Evolutionary conservation across 2,329 filamentous ascomycete species (phyloP), one percentile per base, ranked within the genome.

Genomic region (Paracamarosporium sp.): DNA sequence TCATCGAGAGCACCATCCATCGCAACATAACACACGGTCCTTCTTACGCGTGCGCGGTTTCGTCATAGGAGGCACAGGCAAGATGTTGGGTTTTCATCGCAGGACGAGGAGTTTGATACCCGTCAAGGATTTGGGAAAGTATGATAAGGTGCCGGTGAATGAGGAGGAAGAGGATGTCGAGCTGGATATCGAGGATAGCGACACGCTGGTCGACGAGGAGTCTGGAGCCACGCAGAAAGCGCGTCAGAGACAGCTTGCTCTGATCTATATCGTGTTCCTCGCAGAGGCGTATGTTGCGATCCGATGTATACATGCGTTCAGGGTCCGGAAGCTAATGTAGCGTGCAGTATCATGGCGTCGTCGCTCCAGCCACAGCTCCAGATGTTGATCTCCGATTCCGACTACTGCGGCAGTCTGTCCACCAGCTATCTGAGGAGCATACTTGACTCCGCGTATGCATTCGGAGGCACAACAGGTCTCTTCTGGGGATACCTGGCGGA

Each of bases 381-480:
- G 58, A 78, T 81, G 69, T 74, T 82, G 17, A 68, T 81, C 25
- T 75, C 77, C 3, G 77, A 78, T n/a, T 71, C 78, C 24, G 73
- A 79, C 28, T 78, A 73, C 54, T 82, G 80, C 62, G 76, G 78
- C 41, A 77, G 73, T 51, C 74, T 80, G 36, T 78, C 80, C 25
- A 76, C 78, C 2, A 79, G 79, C 2, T 82, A 82, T 53, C 71
- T 81, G 45, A 76, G 77, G 51, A 80, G 79, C 52, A 76, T 81
- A n/a, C 73, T 82, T 43, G 79, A 81, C 54, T 81, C 79, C 68
- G 78, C 80, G 22, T 82, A 81, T 62, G 79, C 79, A 20, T 78
- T 82, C 53, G 80, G 80, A 24, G 77, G 78, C 40, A 76, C 78
- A 30, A 75, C 71, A 40, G 80, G 80, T 36, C 68, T 81, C 13